Percentiles rank a stretch among this genome's conserved stretches.
phyloP scores from a whole-genome alignment of 2,329 filamentous ascomycete genomes.

The Microdochium bolleyi region DNA sequence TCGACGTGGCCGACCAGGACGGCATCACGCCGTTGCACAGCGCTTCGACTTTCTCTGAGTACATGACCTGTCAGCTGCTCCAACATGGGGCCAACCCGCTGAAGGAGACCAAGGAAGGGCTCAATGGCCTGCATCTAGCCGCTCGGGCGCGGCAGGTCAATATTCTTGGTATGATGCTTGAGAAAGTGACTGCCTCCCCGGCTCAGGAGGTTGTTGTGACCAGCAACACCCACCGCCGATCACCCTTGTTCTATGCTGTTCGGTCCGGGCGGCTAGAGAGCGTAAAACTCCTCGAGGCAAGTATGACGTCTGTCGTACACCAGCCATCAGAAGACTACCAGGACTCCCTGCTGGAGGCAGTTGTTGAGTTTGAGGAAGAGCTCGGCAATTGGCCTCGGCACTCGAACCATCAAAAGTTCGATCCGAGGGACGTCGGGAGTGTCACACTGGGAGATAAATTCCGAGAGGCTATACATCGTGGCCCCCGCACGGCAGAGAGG shows the following conservation, averaged over 20 bases:
- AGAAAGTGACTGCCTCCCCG: background rate
- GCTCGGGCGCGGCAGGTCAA: conserved; percentile 22
- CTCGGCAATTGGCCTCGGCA: background rate
- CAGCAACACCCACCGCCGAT: background rate
- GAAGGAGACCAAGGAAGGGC: conserved; percentile 19
- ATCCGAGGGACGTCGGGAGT: background rate
- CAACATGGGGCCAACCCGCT: conserved; percentile 25
- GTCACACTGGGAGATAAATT: background rate
- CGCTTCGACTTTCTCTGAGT: conserved; percentile 11
- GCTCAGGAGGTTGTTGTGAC: too few relatives aligned
- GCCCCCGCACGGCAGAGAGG: background rate
- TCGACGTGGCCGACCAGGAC: conserved; percentile 6
- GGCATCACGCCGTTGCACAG: conserved; percentile 15
- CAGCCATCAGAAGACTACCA: background rate
- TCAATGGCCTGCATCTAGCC: conserved; percentile 31
- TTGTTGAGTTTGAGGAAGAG: background rate
- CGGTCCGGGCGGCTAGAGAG: background rate
- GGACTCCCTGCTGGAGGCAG: background rate
- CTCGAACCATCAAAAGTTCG: background rate
- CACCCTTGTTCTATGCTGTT: background rate
- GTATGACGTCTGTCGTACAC: background rate
- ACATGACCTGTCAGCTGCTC: conserved; percentile 18
- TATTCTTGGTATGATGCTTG: conserved; percentile 20
- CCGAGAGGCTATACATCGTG: background rate
- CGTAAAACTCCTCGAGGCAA: background rate